phyloP scores from a whole-genome alignment of 2,329 filamentous ascomycete species.

The Alternaria infectoria region DNA sequence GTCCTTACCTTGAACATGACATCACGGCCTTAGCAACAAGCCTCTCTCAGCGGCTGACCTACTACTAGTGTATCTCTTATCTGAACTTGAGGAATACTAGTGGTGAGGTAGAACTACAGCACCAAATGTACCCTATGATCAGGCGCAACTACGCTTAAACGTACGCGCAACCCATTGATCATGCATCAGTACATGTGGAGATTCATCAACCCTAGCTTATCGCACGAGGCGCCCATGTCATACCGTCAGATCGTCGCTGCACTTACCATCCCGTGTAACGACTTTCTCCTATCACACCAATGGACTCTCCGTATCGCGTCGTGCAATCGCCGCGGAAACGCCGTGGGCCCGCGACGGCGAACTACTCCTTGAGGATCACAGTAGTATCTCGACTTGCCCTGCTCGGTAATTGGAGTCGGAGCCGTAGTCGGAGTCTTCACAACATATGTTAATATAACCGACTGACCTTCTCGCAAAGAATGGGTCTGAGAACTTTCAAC shows the following conservation, averaged over 20 bases:
- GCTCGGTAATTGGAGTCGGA: slow-evolving; percentile 2
- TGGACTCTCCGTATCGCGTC: background rate
- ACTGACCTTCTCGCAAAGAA: background rate
- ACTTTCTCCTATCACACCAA: slow-evolving; percentile 6
- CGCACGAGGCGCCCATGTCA: background rate
- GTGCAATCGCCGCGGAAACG: slow-evolving; percentile 9
- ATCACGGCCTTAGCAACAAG: slow-evolving; percentile 6
- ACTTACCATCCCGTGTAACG: background rate
- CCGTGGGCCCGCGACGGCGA: background rate
- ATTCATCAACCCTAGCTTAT: slow-evolving; percentile 5
- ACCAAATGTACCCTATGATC: background rate
- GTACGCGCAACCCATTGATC: background rate
- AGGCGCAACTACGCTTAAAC: no score
- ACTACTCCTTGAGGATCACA: background rate
- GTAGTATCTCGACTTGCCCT: background rate
- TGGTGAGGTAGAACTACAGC: background rate
- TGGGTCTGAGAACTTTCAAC: background rate
- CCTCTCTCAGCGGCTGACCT: background rate
- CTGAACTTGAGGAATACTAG: background rate
- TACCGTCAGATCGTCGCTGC: slow-evolving; percentile 3
- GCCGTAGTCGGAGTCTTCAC: background rate
- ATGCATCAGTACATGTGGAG: background rate
- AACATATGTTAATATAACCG: background rate
- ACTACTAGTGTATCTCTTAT: background rate
- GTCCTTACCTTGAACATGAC: slow-evolving; percentile 2